phyloP scores from a whole-genome alignment of 2,329 filamentous ascomycete genomes.

The Incumbomyces delicatus region DNA sequence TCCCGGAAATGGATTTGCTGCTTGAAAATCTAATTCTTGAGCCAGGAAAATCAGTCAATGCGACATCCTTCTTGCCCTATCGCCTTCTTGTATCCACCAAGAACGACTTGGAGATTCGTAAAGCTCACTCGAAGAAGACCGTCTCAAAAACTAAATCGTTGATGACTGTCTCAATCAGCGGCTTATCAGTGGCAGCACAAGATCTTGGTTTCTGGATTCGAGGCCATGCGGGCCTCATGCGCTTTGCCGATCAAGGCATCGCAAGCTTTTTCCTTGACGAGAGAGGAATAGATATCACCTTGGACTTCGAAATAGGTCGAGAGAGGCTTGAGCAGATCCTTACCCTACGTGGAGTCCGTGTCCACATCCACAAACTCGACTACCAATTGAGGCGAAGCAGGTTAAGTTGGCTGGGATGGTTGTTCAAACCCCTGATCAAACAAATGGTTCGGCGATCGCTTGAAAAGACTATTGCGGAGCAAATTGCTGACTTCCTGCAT shows the following conservation, averaged over 20 bases:
- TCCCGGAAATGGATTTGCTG: constrained; percentile 72
- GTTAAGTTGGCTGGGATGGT: constrained; percentile 68
- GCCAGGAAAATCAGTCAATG: constrained; percentile 72
- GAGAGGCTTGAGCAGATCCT: constrained; percentile 73
- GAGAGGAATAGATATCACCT: constrained; percentile 72
- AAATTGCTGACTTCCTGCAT: constrained; percentile 60
- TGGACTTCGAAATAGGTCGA: constrained; percentile 74
- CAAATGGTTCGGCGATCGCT: constrained; percentile 70
- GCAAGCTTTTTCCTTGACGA: constrained; percentile 79
- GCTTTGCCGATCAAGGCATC: constrained; percentile 71
- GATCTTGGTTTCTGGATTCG: constrained; percentile 87
- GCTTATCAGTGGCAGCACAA: constrained; percentile 71
- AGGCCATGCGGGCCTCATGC: constrained; percentile 63
- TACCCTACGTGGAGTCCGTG: constrained; percentile 62
- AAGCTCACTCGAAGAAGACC: constrained; percentile 59
- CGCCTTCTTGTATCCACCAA: constrained; percentile 69
- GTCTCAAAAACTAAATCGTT: constrained; percentile 59
- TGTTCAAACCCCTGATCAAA: constrained; percentile 73
- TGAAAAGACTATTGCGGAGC: constrained; percentile 64
- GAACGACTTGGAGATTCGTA: constrained; percentile 78
- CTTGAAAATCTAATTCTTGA: constrained; percentile 87
- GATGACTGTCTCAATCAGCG: constrained; percentile 68
- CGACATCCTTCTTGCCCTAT: constrained; percentile 82
- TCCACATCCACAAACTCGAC: constrained; percentile 76
- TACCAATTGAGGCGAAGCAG: constrained; percentile 67